Percentiles rank a stretch among this genome's conserved stretches.
phyloP scores from a whole-genome alignment of 148 eudicot genomes.

The Nyssa sinensis region DNA sequence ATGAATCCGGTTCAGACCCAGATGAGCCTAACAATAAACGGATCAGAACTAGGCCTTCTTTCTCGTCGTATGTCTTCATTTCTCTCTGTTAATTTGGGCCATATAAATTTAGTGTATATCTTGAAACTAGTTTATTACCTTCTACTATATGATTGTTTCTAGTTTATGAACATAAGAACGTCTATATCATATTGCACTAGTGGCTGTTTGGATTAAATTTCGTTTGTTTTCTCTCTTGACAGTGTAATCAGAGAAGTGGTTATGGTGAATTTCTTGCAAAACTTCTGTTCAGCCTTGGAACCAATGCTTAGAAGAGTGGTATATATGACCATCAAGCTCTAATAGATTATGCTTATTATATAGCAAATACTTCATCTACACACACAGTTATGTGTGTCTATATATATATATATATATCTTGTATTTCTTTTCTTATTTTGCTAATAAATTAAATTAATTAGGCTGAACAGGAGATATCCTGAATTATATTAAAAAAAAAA shows the following conservation, averaged over 20 bases:
- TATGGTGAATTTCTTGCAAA: conserved; percentile 41
- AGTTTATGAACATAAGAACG: no score
- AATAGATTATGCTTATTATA: neutral
- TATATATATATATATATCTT: neutral
- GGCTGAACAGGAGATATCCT: no score
- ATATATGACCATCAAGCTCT: conserved; percentile 2
- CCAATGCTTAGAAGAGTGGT: conserved; percentile 78
- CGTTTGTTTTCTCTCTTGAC: conserved; percentile 8
- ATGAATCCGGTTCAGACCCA: conserved; percentile 13
- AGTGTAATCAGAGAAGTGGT: conserved; percentile 58
- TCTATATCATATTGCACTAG: no score
- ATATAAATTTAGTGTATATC: neutral
- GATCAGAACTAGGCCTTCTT: conserved; percentile 35
- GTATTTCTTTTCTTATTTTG: neutral
- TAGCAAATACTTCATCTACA: no score
- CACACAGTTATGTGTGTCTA: neutral
- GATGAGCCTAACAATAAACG: conserved; percentile 44
- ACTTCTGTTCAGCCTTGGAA: conserved; percentile 45
- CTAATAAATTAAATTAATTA: no score
- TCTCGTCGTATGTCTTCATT: conserved; percentile 52
- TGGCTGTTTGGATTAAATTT: neutral
- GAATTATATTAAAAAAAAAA: no score
- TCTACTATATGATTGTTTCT: neutral
- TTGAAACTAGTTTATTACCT: neutral
- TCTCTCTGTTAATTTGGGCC: neutral